Percentiles rank a stretch among this genome's conserved stretches.
These are phyloP conservation scores for Exidia glandulosa DNA, from an alignment of 768 basidiomycete genomes.

Conservation along the genomic window DNA sequence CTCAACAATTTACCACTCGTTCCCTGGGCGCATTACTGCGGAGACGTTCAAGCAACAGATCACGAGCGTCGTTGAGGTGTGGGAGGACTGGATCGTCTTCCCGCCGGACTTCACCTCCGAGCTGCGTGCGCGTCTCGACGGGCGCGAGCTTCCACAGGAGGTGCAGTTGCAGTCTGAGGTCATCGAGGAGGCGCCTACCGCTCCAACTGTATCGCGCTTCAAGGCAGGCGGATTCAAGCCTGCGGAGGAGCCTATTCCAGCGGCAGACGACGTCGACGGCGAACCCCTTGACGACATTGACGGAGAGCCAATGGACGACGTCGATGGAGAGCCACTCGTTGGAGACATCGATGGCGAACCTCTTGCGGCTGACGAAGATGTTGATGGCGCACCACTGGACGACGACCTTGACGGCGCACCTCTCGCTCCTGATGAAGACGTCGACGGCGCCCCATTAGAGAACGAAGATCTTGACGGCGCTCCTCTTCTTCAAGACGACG, in stretches of 20 bases:
- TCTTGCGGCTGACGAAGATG: slow-evolving; percentile 5
- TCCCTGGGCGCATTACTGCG: slow-evolving; percentile 91
- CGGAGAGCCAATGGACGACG: slow-evolving; percentile 33
- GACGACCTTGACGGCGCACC: neutral
- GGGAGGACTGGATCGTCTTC: slow-evolving; percentile 99
- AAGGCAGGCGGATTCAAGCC: slow-evolving; percentile 70
- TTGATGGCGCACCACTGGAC: slow-evolving; percentile 1
- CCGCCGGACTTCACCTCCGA: slow-evolving; percentile 73
- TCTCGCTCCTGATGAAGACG: neutral
- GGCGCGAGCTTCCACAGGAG: slow-evolving; percentile 21
- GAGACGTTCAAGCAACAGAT: slow-evolving; percentile 95
- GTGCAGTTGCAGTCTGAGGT: slow-evolving; percentile 21
- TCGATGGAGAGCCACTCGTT: slow-evolving; percentile 32
- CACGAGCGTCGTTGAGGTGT: slow-evolving; percentile 78
- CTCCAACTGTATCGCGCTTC: slow-evolving; percentile 48
- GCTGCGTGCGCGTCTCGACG: slow-evolving; percentile 66
- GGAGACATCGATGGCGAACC: slow-evolving; percentile 6
- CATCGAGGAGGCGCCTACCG: slow-evolving; percentile 10
- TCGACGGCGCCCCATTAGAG: neutral
- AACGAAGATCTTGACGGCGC: neutral
- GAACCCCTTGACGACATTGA: slow-evolving; percentile 18
- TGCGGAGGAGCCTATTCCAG: slow-evolving; percentile 28
- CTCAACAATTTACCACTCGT: slow-evolving; percentile 86
- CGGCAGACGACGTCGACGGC: slow-evolving; percentile 17
- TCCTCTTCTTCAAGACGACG: neutral